Evolutionary conservation across 139 green algal genomes (phyloP).

Genomic region (Coccomyxa sp.): DNA sequence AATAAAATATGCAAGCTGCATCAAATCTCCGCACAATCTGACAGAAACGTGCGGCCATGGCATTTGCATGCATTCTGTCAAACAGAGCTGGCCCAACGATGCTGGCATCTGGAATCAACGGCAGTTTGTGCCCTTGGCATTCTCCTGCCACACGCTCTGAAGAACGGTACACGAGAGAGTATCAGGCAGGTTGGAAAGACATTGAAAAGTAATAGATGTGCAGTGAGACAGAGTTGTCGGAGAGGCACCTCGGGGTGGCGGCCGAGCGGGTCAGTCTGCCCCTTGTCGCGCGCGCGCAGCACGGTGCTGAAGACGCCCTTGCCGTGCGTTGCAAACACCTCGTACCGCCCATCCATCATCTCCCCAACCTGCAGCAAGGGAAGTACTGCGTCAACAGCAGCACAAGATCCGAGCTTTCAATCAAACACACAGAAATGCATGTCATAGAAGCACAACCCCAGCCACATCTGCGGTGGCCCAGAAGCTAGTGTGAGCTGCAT

Average conservation of each 20-base stretch:
- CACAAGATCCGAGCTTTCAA: neutral
- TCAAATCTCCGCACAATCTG: no score
- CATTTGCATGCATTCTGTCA: no score
- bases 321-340: slow-evolving; percentile 69
- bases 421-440: neutral
- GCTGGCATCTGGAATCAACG: no score
- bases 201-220: no score
- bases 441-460: neutral
- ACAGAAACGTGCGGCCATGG: no score
- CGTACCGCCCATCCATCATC: slow-evolving; percentile 75
- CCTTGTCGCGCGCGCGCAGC: slow-evolving; percentile 77
- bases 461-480: neutral
- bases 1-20: no score
- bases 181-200: no score
- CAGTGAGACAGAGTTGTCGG: neutral
- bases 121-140: no score
- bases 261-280: neutral
- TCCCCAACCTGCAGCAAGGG: slow-evolving; percentile 69
- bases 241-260: slow-evolving; percentile 72
- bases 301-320: slow-evolving; percentile 95
- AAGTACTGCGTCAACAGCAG: neutral
- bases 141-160: no score
- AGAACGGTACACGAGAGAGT: no score
- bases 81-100: no score
- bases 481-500: neutral